phyloP scores from a whole-genome alignment of 2,329 filamentous ascomycete species.

The Phaeophleospora eucalypticola region DNA sequence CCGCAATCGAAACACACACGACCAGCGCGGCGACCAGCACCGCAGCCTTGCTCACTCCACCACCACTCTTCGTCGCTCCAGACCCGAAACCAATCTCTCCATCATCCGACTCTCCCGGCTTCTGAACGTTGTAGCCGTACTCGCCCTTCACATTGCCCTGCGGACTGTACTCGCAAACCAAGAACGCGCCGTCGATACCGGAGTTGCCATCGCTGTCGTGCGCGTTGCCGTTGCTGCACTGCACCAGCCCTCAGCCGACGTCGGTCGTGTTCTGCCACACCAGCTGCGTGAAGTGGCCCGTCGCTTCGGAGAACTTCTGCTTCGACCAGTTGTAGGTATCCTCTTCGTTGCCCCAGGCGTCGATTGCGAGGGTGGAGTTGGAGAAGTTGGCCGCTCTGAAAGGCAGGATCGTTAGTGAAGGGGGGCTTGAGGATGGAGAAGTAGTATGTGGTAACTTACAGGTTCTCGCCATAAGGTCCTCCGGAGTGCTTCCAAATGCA shows the following conservation, averaged over 20 bases:
- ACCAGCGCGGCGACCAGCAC: slow-evolving; percentile 10
- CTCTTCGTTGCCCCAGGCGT: slow-evolving; percentile 32
- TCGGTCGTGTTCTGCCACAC: slow-evolving; percentile 31
- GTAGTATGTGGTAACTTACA: slow-evolving; percentile 7
- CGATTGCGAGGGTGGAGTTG: slow-evolving; percentile 23
- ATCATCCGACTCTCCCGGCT: slow-evolving; percentile 11
- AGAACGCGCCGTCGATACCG: slow-evolving; percentile 19
- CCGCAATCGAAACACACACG: slow-evolving; percentile 4
- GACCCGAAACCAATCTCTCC: neutral
- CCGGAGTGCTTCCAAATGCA: slow-evolving; percentile 32
- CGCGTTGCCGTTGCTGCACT: slow-evolving; percentile 19
- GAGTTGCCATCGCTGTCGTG: too few species aligned
- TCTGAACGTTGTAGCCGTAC: slow-evolving; percentile 34
- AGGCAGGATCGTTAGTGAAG: neutral
- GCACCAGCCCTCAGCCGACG: slow-evolving; percentile 27
- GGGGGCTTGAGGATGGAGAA: neutral
- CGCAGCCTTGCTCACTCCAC: slow-evolving; percentile 2
- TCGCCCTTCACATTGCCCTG: slow-evolving; percentile 35
- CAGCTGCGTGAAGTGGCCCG: slow-evolving; percentile 34
- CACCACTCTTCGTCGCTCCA: slow-evolving; percentile 4
- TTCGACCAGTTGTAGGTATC: slow-evolving; percentile 27
- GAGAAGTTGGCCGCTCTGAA: slow-evolving; percentile 12
- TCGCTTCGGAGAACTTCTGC: slow-evolving; percentile 24
- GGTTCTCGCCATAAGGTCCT: slow-evolving; percentile 32
- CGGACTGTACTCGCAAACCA: slow-evolving; percentile 40